Evolutionary conservation across 2,329 filamentous ascomycete species (phyloP).

Genomic region (Calonectria naviculata): DNA sequence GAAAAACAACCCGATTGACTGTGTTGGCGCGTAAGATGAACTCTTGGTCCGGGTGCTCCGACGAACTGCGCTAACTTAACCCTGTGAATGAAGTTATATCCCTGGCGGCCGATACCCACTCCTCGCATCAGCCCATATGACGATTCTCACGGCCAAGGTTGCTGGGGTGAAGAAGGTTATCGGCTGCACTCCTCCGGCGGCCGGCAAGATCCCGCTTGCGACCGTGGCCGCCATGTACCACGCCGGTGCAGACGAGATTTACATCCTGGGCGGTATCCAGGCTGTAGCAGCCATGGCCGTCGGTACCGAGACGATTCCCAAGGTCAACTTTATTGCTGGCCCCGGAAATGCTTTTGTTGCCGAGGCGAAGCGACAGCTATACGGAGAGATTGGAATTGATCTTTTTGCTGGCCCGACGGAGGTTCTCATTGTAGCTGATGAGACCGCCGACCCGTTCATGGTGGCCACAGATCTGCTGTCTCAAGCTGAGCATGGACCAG

Average conservation of each 20-base stretch:
- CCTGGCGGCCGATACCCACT: slow-evolving; percentile 23
- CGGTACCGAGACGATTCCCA: slow-evolving; percentile 25
- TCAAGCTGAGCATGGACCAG: slow-evolving; percentile 14
- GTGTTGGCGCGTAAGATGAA: slow-evolving; percentile 17
- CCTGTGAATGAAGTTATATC: background rate
- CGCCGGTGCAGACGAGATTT: slow-evolving; percentile 25
- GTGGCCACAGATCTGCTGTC: slow-evolving; percentile 14
- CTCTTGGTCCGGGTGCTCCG: background rate
- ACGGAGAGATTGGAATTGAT: slow-evolving; percentile 28
- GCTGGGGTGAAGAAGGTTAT: slow-evolving; percentile 24
- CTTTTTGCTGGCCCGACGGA: slow-evolving; percentile 23
- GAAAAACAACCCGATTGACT: slow-evolving; percentile 20
- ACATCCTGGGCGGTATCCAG: slow-evolving; percentile 23
- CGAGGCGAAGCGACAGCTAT: slow-evolving; percentile 27
- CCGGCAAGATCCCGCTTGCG: slow-evolving; percentile 23
- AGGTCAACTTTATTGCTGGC: slow-evolving; percentile 28
- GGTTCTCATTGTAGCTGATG: slow-evolving; percentile 23
- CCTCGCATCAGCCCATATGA: slow-evolving; percentile 28
- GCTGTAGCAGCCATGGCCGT: slow-evolving; percentile 28
- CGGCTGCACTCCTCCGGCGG: slow-evolving; percentile 23
- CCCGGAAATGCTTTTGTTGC: slow-evolving; percentile 29
- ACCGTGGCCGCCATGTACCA: slow-evolving; percentile 25
- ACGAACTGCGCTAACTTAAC: background rate
- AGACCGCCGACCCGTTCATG: slow-evolving; percentile 23
- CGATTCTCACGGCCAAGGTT: slow-evolving; percentile 28